A percentile compares a stretch with the other conserved stretches of the same genome.
These are phyloP conservation scores for Quillaja saponaria DNA, from an alignment of 306 rosid genomes.

Conservation along the genomic window DNA sequence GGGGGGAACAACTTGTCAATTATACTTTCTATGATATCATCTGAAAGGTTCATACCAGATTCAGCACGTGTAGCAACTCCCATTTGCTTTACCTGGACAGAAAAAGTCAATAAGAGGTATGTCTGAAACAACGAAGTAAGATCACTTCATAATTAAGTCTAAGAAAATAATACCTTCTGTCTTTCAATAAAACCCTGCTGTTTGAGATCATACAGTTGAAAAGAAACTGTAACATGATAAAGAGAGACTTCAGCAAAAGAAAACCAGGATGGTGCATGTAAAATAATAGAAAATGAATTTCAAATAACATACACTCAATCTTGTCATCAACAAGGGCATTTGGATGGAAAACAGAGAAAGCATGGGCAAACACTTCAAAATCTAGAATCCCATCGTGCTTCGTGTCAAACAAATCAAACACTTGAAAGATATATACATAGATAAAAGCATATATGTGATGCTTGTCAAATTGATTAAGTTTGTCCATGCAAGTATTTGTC, in stretches of 20 bases:
- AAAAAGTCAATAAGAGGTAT: slow-evolving; percentile 15
- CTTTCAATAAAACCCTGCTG: slow-evolving; percentile 97
- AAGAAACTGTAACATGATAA: slow-evolving; percentile 71
- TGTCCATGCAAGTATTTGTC: too few relatives aligned
- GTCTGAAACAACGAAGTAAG: slow-evolving; percentile 9
- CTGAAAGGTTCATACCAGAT: slow-evolving; percentile 98
- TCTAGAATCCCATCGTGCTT: slow-evolving; percentile 98
- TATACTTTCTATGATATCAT: slow-evolving; percentile 95
- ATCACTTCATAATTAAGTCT: neutral
- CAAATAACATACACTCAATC: slow-evolving; percentile 71
- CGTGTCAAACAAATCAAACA: slow-evolving; percentile 91
- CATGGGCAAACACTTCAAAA: slow-evolving; percentile 97
- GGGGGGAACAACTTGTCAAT: slow-evolving; percentile 76
- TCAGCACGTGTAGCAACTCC: slow-evolving; percentile 98
- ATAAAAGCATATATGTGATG: slow-evolving; percentile 28
- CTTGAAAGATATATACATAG: slow-evolving; percentile 39
- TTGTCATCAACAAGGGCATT: slow-evolving; percentile 95
- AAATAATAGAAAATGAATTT: slow-evolving; percentile 1
- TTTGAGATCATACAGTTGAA: slow-evolving; percentile 97
- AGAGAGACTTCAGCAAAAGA: slow-evolving; percentile 3
- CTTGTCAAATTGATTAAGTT: slow-evolving; percentile 8
- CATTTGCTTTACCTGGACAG: slow-evolving; percentile 93
- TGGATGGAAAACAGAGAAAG: slow-evolving; percentile 95
- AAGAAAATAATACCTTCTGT: slow-evolving; percentile 72
- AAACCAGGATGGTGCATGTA: neutral